Evolutionary conservation across 1,284 basidiomycete genomes (phyloP).

Genomic region (Sanghuangporus baumii): DNA sequence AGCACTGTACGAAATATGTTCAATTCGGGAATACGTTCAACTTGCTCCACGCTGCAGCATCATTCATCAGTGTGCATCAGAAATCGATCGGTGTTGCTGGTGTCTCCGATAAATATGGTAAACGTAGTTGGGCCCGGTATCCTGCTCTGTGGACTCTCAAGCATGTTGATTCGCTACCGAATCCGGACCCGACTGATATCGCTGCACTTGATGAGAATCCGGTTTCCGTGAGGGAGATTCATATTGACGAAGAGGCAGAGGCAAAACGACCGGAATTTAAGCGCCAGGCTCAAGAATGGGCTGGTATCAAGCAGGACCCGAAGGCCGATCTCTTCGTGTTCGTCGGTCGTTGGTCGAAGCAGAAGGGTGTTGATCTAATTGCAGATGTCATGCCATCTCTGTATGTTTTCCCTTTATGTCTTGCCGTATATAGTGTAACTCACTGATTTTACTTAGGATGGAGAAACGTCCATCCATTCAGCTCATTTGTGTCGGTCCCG

Average conservation of each 20-base stretch:
- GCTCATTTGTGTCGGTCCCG: constrained; percentile 84
- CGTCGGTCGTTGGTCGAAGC: constrained; percentile 94
- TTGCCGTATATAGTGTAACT: constrained; percentile 14
- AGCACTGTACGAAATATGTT: constrained; percentile 91
- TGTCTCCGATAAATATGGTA: constrained; percentile 94
- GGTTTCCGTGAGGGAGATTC: constrained; percentile 63
- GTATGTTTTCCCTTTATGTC: constrained; percentile 37
- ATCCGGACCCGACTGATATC: constrained; percentile 91
- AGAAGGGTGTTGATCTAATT: constrained; percentile 93
- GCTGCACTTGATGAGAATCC: constrained; percentile 83
- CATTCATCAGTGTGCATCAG: constrained; percentile 87
- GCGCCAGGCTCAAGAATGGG: constrained; percentile 91
- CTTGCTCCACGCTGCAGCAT: constrained; percentile 85
- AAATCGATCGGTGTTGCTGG: constrained; percentile 90
- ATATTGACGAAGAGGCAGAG: constrained; percentile 79
- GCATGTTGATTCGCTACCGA: constrained; percentile 90
- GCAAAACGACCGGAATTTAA: constrained; percentile 84
- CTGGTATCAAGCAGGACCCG: constrained; percentile 84
- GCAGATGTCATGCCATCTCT: constrained; percentile 88
- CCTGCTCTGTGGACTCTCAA: constrained; percentile 92
- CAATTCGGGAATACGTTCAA: constrained; percentile 97
- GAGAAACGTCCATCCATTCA: constrained; percentile 85
- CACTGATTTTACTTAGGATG: constrained; percentile 39
- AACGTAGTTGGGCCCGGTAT: constrained; percentile 92
- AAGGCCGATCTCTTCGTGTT: constrained; percentile 88